Evolutionary conservation across 2,329 filamentous ascomycete genomes (phyloP).

Genomic region (Zelopaecilomyces penicillatus): DNA sequence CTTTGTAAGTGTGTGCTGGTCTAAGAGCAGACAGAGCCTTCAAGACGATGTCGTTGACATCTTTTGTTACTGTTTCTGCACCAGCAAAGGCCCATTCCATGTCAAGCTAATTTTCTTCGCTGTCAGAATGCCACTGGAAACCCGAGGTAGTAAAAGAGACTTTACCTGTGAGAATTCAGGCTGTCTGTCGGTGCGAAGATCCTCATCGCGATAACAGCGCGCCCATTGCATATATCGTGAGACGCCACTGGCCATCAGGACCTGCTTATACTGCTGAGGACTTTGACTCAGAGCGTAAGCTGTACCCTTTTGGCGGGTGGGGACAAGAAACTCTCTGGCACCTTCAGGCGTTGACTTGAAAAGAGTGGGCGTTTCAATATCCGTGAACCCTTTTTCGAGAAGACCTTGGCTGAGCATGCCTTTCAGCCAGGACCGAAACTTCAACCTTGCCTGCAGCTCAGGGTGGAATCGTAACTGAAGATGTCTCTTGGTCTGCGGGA

Average conservation of each 20-base stretch:
- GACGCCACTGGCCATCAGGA: constrained; percentile 87
- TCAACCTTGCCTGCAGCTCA: constrained; percentile 57
- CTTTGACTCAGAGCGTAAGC: constrained; percentile 93
- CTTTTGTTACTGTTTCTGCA: constrained; percentile 28
- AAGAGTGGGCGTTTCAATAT: constrained; percentile 85
- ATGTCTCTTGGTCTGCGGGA: constrained; percentile 68
- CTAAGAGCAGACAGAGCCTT: constrained; percentile 19
- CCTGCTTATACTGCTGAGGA: constrained; percentile 97
- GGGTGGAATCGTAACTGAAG: constrained; percentile 73
- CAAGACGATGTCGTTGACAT: constrained; percentile 28
- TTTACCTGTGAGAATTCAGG: constrained; percentile 87
- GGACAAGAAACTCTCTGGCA: constrained; percentile 88
- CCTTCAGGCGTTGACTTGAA: constrained; percentile 98
- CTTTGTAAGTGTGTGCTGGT: constrained; percentile 50
- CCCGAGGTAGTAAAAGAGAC: no score
- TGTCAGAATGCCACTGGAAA: background rate
- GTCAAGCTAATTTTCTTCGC: constrained; percentile 62
- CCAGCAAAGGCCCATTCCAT: constrained; percentile 84
- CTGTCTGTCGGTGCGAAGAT: constrained; percentile 82
- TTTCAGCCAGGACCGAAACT: constrained; percentile 56
- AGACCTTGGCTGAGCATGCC: constrained; percentile 46
- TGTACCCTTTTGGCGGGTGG: constrained; percentile 64
- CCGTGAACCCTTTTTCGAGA: constrained; percentile 52
- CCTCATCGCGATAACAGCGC: constrained; percentile 90
- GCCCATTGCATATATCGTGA: constrained; percentile 85